These are phyloP conservation scores for Tympanopsis confertula DNA, from an alignment of 2,329 filamentous ascomycete genomes.

Conservation along the genomic window DNA sequence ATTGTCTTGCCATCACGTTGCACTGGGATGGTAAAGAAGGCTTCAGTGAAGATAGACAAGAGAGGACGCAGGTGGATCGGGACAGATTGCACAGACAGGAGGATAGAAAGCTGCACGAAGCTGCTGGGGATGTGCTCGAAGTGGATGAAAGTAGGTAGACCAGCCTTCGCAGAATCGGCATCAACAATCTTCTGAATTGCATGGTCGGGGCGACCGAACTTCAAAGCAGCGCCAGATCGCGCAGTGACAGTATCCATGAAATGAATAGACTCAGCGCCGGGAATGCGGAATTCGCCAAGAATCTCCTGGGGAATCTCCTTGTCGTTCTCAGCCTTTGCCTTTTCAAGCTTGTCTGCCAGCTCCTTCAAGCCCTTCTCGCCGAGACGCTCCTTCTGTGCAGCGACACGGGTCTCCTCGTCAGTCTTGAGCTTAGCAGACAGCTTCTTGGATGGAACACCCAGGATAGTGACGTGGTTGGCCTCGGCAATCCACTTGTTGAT, in stretches of 20 bases:
- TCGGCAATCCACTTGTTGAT: slow-evolving; percentile 75
- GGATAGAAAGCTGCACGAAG: slow-evolving; percentile 75
- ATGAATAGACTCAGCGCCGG: slow-evolving; percentile 79
- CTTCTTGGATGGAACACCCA: slow-evolving; percentile 74
- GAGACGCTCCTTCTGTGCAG: slow-evolving; percentile 66
- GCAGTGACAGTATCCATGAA: slow-evolving; percentile 85
- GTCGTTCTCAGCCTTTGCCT: slow-evolving; percentile 81
- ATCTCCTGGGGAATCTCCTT: slow-evolving; percentile 71
- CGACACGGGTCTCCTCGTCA: slow-evolving; percentile 68
- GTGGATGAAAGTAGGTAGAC: slow-evolving; percentile 79
- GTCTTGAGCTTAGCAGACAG: slow-evolving; percentile 71
- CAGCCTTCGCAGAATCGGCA: slow-evolving; percentile 36
- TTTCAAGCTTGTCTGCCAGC: slow-evolving; percentile 64
- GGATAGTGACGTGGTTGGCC: slow-evolving; percentile 74
- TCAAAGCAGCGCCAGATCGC: slow-evolving; percentile 65
- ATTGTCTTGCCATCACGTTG: slow-evolving; percentile 63
- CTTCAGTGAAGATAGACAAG: slow-evolving; percentile 72
- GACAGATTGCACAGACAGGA: slow-evolving; percentile 67
- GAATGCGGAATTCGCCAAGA: slow-evolving; percentile 73
- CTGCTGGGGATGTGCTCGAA: slow-evolving; percentile 90
- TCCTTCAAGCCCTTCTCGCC: slow-evolving; percentile 72
- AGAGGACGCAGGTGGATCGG: slow-evolving; percentile 77
- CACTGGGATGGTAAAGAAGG: slow-evolving; percentile 90
- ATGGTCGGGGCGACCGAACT: slow-evolving; percentile 57
- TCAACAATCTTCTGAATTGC: slow-evolving; percentile 68